Evolutionary conservation across 1,284 basidiomycete species (phyloP).

Genomic region (Cutaneotrichosporon sp.): DNA sequence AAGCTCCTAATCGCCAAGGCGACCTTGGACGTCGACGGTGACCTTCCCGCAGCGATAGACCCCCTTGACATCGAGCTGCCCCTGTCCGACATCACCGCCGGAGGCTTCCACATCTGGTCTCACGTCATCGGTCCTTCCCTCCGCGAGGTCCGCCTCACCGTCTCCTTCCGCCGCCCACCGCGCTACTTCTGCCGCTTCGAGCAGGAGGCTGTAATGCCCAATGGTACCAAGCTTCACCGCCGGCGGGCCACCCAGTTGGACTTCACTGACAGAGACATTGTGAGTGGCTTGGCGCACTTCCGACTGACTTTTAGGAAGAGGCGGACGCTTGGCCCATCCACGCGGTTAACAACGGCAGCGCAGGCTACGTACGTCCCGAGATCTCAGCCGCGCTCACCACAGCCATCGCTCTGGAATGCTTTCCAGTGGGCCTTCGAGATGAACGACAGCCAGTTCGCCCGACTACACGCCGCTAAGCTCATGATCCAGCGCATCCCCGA

Average conservation of each 20-base stretch:
- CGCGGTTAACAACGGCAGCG: constrained; percentile 40
- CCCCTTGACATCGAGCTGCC: constrained; percentile 45
- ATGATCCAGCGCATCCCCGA: constrained; percentile 6
- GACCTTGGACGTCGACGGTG: constrained; percentile 4
- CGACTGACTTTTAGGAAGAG: constrained; percentile 34
- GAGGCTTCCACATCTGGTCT: constrained; percentile 37
- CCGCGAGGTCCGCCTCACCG: constrained; percentile 36
- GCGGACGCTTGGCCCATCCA: constrained; percentile 35
- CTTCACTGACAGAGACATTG: constrained; percentile 32
- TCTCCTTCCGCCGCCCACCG: constrained; percentile 42
- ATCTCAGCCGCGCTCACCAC: constrained; percentile 1
- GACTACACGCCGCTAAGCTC: constrained; percentile 26
- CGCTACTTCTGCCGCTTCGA: constrained; percentile 38
- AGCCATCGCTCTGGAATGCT: constrained; percentile 48
- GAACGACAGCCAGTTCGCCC: constrained; percentile 13
- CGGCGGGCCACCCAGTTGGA: constrained; percentile 49
- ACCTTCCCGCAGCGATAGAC: constrained; percentile 33
- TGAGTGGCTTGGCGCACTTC: background rate
- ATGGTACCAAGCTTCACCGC: constrained; percentile 19
- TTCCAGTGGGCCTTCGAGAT: constrained; percentile 43
- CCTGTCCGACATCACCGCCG: constrained; percentile 42
- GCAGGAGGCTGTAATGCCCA: background rate
- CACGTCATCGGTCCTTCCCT: background rate
- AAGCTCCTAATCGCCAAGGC: constrained; percentile 34
- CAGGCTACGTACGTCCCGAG: constrained; percentile 32